Evolutionary conservation across 1,284 basidiomycete genomes (phyloP).

Genomic region (Tilletiopsis washingtonensis): DNA sequence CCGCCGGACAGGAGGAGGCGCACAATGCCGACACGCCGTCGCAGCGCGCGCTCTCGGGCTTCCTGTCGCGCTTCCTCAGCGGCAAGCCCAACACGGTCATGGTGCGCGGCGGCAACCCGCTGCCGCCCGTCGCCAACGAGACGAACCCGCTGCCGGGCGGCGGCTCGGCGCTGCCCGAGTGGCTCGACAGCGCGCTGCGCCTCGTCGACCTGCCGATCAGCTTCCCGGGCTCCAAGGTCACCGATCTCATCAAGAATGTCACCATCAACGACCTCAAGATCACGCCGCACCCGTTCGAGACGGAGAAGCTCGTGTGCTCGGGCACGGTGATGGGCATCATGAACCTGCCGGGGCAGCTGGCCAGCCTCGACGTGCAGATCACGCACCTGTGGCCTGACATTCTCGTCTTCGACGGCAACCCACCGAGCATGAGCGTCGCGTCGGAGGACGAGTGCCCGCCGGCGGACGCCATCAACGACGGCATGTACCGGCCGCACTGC

Average conservation of each 20-base stretch:
- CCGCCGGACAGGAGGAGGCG: background rate
- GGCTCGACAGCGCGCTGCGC: constrained; percentile 32
- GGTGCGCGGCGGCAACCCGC: constrained; percentile 37
- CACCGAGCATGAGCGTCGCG: constrained; percentile 27
- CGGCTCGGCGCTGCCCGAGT: constrained; percentile 27
- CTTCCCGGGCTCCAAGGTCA: constrained; percentile 38
- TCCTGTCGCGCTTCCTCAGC: constrained; percentile 34
- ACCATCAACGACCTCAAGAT: constrained; percentile 39
- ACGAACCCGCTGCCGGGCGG: constrained; percentile 16
- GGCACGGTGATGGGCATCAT: constrained; percentile 37
- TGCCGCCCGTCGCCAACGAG: constrained; percentile 4
- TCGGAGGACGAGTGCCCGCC: constrained; percentile 6
- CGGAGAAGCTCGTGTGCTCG: constrained; percentile 36
- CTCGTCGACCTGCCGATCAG: constrained; percentile 30
- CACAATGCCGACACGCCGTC: constrained; percentile 17
- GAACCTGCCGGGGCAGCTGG: constrained; percentile 35
- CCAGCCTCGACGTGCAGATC: constrained; percentile 35
- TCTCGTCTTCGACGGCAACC: constrained; percentile 35
- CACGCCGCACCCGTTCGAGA: constrained; percentile 34
- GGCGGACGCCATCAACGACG: constrained; percentile 11
- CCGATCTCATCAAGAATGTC: constrained; percentile 41
- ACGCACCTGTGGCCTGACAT: constrained; percentile 41
- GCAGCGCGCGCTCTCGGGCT: constrained; percentile 31
- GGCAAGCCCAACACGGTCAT: constrained; percentile 36
- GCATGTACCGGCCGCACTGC: constrained; percentile 14